Evolutionary conservation across 768 basidiomycete species (phyloP).

Genomic region (Roridomyces roridus): DNA sequence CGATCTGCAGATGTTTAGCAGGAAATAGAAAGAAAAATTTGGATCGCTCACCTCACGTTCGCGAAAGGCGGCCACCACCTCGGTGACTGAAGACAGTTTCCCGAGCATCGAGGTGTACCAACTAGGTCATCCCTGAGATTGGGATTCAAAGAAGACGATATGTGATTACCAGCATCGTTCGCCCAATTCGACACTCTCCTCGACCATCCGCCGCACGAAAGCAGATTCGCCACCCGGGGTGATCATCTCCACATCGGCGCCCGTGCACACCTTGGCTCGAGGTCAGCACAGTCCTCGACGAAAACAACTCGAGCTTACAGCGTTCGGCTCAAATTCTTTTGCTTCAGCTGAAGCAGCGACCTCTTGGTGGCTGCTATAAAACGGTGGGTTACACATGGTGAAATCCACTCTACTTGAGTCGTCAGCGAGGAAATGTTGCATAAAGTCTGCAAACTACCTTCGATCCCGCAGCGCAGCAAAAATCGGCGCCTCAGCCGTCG

Average conservation of each 20-base stretch:
- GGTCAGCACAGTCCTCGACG: not conserved
- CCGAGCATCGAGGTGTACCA: constrained; percentile 97
- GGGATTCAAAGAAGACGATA: not conserved
- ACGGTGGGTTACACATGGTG: constrained; percentile 96
- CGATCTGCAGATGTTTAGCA: constrained; percentile 54
- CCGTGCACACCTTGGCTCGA: constrained; percentile 76
- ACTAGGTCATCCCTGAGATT: too few relatives aligned
- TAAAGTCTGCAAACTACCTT: not conserved
- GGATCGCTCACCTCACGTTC: constrained; percentile 34
- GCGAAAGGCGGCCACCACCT: constrained; percentile 64
- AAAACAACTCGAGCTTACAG: constrained; percentile 52
- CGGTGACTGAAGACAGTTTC: constrained; percentile 74
- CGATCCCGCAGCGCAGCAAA: constrained; percentile 46
- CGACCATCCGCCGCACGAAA: constrained; percentile 81
- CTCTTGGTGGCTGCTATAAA: constrained; percentile 82
- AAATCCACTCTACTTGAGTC: constrained; percentile 77
- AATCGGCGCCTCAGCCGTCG: constrained; percentile 45
- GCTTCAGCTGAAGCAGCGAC: constrained; percentile 58
- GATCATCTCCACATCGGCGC: constrained; percentile 87
- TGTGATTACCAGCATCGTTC: constrained; percentile 61
- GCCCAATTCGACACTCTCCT: constrained; percentile 65
- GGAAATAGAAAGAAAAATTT: not conserved
- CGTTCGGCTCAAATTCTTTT: constrained; percentile 73
- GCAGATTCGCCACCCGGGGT: constrained; percentile 83
- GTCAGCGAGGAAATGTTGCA: not conserved